Evolutionary conservation across 306 rosid species (phyloP), one percentile per base, ranked within the genome.

Genomic region (Mimosa pudica): DNA sequence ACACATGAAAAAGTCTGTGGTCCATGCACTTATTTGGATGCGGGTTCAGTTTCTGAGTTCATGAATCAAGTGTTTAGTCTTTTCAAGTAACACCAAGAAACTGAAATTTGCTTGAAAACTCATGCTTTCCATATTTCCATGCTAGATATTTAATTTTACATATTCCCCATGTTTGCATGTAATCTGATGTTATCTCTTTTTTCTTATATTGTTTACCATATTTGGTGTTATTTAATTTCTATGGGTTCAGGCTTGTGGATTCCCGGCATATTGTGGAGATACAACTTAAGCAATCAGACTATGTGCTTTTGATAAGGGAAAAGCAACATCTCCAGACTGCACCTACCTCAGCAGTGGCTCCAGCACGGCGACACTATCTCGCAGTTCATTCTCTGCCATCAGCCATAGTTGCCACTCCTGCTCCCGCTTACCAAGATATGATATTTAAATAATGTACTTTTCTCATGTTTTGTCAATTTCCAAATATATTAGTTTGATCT

Each of bases 191-290:
- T 30, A 0, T 16, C 10, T 65, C 16, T 47, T 33, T 38, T 70
- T 77, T 14, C 33, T 58, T 66, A 68, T 64, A 60, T 32, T 8
- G 1, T 76, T 44, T 17, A 14, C 38, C 7, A 78, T 30, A 38
- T 18, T 68, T 63, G 44, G 58, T 13, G 10, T 63, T 65, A 58
- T 30, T 14, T 74, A 77, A 52, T 75, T 86, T 76, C 73, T 78
- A 35, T 82, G 75, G 60, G 7, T 17, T 54, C 82, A 94, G 97
- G 76, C 91, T 94, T 61, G 97, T 94, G 82, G 98, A 94, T 85
- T 94, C 97, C 16, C 86, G 92, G 87, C 97, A 94, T 86, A 94
- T 94, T 49, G 77, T 81, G 84, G 97, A 94, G 87, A 89, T 92
- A 63, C 80, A 90, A 75, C 87, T 94, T 74, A 94, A 89, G 89